These are phyloP conservation scores for Cercospora citrullina DNA, from an alignment of 2,329 filamentous ascomycete genomes.

Conservation along the genomic window DNA sequence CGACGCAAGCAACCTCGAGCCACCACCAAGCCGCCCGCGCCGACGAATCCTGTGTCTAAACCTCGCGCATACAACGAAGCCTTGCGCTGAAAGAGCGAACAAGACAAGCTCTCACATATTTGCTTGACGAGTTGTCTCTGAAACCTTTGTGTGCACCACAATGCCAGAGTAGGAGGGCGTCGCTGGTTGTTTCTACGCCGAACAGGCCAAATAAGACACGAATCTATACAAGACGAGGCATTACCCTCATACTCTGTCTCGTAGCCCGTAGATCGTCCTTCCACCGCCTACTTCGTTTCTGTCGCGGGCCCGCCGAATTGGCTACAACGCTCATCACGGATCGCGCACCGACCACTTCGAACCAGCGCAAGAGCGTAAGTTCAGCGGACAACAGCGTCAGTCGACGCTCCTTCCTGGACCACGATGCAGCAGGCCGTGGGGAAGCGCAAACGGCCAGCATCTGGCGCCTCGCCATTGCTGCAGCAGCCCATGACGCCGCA, in stretches of 20 bases:
- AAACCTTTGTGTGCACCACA: constrained; percentile 12
- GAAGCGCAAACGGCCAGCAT: constrained; percentile 69
- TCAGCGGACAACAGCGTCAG: background rate
- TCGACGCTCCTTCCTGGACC: background rate
- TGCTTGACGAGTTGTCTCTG: constrained; percentile 1
- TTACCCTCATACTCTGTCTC: background rate
- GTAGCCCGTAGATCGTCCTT: constrained; percentile 6
- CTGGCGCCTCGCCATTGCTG: constrained; percentile 66
- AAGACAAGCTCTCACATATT: constrained; percentile 3
- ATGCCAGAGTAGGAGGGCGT: constrained; percentile 1
- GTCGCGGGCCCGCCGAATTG: background rate
- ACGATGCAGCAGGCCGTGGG: constrained; percentile 28
- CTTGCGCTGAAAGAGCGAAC: constrained; percentile 1
- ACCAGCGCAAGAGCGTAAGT: background rate
- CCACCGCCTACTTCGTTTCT: background rate
- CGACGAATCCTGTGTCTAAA: background rate
- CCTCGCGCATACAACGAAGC: background rate
- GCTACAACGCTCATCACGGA: background rate
- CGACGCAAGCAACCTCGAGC: background rate
- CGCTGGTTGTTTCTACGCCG: constrained; percentile 13
- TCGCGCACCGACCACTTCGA: background rate
- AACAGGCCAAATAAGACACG: constrained; percentile 8
- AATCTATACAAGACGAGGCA: constrained; percentile 11
- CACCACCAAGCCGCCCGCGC: background rate
- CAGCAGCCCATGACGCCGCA: constrained; percentile 48